Percentiles rank a stretch among this genome's conserved stretches.
Conservation (phyloP, 1,284 basidiomycete genomes). For the Trichosporon sp. region DNA sequence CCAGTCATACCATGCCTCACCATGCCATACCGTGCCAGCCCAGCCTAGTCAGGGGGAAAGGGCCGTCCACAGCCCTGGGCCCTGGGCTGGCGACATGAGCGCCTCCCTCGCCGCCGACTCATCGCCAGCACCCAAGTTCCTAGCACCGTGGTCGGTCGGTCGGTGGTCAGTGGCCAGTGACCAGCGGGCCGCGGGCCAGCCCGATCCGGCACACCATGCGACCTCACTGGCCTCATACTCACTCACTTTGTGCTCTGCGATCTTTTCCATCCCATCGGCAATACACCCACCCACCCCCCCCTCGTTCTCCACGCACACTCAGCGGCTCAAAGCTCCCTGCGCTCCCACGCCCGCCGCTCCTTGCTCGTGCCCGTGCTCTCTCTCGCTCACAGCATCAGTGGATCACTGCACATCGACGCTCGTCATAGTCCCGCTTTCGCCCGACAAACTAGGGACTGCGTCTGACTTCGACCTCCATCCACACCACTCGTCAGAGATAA, state of each 20-base stretch:
- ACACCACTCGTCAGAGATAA: neutral
- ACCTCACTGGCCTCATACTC: no score
- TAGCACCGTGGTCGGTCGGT: no score
- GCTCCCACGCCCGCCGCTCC: neutral
- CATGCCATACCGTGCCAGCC: no score
- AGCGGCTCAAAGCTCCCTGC: neutral
- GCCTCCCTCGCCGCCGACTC: neutral
- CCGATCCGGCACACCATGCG: neutral
- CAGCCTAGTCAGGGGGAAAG: no score
- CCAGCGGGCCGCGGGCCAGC: neutral
- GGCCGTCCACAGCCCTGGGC: no score
- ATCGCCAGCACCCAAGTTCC: no score
- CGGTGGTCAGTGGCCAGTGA: neutral
- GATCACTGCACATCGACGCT: no score
- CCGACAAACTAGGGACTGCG: neutral
- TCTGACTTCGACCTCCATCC: neutral
- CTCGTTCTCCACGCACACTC: neutral
- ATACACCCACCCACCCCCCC: no score
- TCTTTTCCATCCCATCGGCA: neutral
- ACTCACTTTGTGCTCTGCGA: neutral
- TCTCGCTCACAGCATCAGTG: no score
- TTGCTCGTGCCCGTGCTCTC: neutral
- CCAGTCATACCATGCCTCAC: no score
- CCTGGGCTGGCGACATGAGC: neutral
- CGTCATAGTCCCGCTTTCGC: no score